These are phyloP conservation scores for Aspergillus bombycis DNA, from an alignment of 2,329 filamentous ascomycete genomes.

Conservation along the genomic window DNA sequence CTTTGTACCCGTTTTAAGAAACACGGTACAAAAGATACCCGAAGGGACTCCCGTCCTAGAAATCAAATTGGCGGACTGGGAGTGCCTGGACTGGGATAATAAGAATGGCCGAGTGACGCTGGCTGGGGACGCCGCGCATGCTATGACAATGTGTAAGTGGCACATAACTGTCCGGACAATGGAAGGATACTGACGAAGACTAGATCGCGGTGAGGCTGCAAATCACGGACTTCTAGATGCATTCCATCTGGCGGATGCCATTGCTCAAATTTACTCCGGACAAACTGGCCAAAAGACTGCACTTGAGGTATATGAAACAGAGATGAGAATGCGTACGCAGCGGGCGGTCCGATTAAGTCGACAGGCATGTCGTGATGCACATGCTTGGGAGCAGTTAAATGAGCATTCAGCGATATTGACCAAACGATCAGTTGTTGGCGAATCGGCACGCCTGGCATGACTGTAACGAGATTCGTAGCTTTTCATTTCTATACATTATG, in stretches of 20 bases:
- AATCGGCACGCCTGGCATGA: not conserved
- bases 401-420: constrained; percentile 33
- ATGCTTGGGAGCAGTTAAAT: constrained; percentile 33
- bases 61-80: constrained; percentile 34
- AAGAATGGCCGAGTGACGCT: constrained; percentile 31
- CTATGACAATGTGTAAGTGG: constrained; percentile 37
- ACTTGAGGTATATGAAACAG: constrained; percentile 33
- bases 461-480: not conserved
- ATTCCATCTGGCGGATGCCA: constrained; percentile 22
- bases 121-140: constrained; percentile 37
- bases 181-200: constrained; percentile 2
- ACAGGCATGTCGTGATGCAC: constrained; percentile 40
- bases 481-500: not conserved
- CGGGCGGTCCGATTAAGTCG: constrained; percentile 36
- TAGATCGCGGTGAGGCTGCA: constrained; percentile 37
- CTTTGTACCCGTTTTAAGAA: constrained; percentile 28
- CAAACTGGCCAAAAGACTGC: constrained; percentile 13
- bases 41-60: constrained; percentile 30
- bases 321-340: constrained; percentile 34
- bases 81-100: constrained; percentile 36
- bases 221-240: constrained; percentile 38
- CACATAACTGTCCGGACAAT: not conserved
- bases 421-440: constrained; percentile 22
- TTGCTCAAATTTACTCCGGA: constrained; percentile 18
- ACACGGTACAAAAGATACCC: constrained; percentile 29